Conservation (phyloP, 148 eudicot genomes). For the Chenopodium quinoa region DNA sequence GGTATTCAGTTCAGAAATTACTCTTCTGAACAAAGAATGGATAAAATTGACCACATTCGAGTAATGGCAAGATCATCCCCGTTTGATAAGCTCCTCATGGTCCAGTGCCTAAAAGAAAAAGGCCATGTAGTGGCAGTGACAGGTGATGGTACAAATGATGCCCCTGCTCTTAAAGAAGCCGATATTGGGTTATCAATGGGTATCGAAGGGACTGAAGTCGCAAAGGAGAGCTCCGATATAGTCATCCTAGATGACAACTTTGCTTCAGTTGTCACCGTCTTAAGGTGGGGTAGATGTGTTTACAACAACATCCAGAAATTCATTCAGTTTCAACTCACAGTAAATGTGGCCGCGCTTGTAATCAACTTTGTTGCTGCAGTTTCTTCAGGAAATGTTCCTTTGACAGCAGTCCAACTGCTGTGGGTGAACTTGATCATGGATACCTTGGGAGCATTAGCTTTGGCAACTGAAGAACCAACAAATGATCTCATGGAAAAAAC, state of each 20-base stretch:
- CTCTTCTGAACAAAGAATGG: slow-evolving; percentile 24
- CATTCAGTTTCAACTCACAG: slow-evolving; percentile 47
- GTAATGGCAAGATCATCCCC: slow-evolving; percentile 50
- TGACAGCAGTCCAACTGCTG: slow-evolving; percentile 10
- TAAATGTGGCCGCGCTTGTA: slow-evolving; percentile 28
- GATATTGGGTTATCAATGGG: slow-evolving; percentile 45
- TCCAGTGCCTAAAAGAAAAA: slow-evolving; percentile 30
- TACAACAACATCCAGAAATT: slow-evolving; percentile 42
- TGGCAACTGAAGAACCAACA: slow-evolving; percentile 43
- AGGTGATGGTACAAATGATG: slow-evolving; percentile 36
- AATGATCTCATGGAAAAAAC: slow-evolving; percentile 29
- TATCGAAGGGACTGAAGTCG: slow-evolving; percentile 33
- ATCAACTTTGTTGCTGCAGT: slow-evolving; percentile 42
- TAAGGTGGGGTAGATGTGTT: slow-evolving; percentile 31
- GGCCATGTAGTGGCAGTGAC: slow-evolving; percentile 44
- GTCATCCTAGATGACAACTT: slow-evolving; percentile 38
- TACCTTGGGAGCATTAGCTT: slow-evolving; percentile 40
- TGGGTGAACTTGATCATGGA: slow-evolving; percentile 49
- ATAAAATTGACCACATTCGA: slow-evolving; percentile 15
- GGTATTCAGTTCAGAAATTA: slow-evolving; percentile 34
- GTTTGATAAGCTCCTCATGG: slow-evolving; percentile 42
- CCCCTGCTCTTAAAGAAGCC: slow-evolving; percentile 37
- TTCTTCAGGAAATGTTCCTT: slow-evolving; percentile 38
- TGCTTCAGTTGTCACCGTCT: slow-evolving; percentile 13
- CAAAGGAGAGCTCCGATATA: slow-evolving; percentile 39